Conservation (phyloP, 441 rosid genomes). For the Dalechampia spathulata region DNA sequence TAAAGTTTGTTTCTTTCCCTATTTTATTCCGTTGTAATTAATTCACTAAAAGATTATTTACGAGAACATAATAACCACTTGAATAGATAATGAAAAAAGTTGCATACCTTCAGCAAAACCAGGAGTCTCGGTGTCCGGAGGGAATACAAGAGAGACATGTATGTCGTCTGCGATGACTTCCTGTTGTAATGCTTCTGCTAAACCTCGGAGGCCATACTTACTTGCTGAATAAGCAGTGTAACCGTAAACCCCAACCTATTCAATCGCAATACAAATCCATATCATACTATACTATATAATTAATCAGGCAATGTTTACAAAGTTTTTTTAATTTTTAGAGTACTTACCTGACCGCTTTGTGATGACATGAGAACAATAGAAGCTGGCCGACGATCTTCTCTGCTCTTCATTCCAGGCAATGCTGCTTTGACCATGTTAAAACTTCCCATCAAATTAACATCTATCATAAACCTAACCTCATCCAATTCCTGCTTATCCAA, state of each 20-base stretch:
- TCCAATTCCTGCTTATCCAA: constrained; percentile 60
- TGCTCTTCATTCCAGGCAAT: constrained; percentile 60
- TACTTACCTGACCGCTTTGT: constrained; percentile 77
- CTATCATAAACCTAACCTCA: constrained; percentile 66
- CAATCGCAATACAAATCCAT: background rate
- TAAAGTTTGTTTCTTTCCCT: no score
- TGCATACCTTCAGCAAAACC: constrained; percentile 62
- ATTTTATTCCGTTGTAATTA: no score
- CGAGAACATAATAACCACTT: no score
- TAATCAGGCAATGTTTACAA: no score
- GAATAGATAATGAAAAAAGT: background rate
- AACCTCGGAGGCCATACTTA: constrained; percentile 87
- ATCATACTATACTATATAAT: no score
- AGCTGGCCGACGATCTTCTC: constrained; percentile 41
- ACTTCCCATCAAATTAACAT: constrained; percentile 78
- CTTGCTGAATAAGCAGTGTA: constrained; percentile 83
- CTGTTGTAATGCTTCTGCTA: constrained; percentile 96
- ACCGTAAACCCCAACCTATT: constrained; percentile 88
- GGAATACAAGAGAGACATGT: constrained; percentile 72
- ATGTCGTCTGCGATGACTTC: constrained; percentile 75
- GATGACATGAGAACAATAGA: constrained; percentile 81
- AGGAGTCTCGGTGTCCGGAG: constrained; percentile 86
- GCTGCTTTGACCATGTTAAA: constrained; percentile 83
- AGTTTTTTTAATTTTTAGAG: no score
- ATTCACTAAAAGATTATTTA: no score